Evolutionary conservation across 2,329 filamentous ascomycete genomes (phyloP).

Genomic region (Septoria petroselini): DNA sequence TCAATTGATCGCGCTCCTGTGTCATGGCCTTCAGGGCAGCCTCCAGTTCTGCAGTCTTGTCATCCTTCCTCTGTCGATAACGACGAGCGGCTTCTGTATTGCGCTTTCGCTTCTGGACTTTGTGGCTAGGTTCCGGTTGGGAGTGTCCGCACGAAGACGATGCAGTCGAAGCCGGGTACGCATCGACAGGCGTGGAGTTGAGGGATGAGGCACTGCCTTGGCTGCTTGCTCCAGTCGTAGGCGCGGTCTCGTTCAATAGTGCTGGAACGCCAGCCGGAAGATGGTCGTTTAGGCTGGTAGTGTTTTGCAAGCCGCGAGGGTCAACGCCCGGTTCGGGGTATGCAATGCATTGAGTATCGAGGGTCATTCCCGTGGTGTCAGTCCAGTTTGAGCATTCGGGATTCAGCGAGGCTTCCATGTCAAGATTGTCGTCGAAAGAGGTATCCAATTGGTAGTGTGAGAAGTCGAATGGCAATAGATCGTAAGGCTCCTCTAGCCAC

Average conservation of each 20-base stretch:
- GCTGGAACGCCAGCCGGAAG: too few relatives aligned
- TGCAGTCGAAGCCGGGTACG: not conserved
- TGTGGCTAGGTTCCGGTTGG: constrained; percentile 12
- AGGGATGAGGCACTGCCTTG: not conserved
- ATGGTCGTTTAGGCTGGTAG: too few relatives aligned
- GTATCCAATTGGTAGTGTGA: constrained; percentile 10
- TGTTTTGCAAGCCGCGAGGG: too few relatives aligned
- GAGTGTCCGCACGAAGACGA: constrained; percentile 12
- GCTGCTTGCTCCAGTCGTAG: too few relatives aligned
- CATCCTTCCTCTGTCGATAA: constrained; percentile 67
- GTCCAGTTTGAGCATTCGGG: not conserved
- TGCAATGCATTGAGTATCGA: not conserved
- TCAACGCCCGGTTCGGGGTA: not conserved
- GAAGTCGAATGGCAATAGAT: constrained; percentile 16
- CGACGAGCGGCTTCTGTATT: constrained; percentile 70
- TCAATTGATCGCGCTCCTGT: constrained; percentile 61
- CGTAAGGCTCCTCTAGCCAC: constrained; percentile 6
- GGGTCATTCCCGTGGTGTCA: not conserved
- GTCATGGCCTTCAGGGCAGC: constrained; percentile 57
- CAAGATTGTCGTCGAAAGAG: constrained; percentile 4
- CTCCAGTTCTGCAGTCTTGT: constrained; percentile 63
- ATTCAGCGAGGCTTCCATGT: not conserved
- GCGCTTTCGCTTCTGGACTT: constrained; percentile 56
- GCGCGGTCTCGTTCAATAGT: too few relatives aligned
- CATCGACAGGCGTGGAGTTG: not conserved